Evolutionary conservation across 345 rosid species (phyloP).

Genomic region (Punica granatum): DNA sequence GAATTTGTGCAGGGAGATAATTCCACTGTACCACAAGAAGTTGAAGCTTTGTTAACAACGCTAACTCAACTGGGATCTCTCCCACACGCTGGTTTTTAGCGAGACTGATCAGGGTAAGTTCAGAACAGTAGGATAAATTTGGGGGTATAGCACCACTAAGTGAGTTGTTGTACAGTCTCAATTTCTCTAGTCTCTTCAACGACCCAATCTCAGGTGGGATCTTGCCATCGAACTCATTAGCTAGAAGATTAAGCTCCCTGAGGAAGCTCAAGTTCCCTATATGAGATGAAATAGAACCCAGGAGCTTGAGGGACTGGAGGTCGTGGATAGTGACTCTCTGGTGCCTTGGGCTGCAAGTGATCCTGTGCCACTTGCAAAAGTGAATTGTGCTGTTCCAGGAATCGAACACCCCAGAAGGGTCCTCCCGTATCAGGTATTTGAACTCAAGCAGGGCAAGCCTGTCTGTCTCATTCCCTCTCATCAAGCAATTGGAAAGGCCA

Average conservation of each 20-base stretch:
- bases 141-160: slow-evolving; percentile 15
- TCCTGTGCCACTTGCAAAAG: slow-evolving; percentile 3
- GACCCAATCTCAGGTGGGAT: slow-evolving; percentile 8
- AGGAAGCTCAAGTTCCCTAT: slow-evolving; percentile 9
- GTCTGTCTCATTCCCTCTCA: not conserved
- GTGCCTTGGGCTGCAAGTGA: not conserved
- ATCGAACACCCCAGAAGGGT: not conserved
- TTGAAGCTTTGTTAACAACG: slow-evolving; percentile 9
- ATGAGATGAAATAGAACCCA: slow-evolving; percentile 6
- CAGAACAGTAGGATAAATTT: slow-evolving; percentile 11
- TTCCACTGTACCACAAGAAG: not conserved
- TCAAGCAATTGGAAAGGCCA: not conserved
- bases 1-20: slow-evolving; percentile 20
- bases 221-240: not conserved
- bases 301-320: not conserved
- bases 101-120: rapidly evolving
- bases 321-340: not conserved
- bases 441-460: slow-evolving; percentile 1
- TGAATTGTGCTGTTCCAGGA: not conserved
- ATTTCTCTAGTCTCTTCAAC: slow-evolving; percentile 5
- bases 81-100: not conserved
- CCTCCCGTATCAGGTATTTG: not conserved
- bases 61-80: slow-evolving; percentile 18
- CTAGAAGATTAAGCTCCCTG: not conserved
- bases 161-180: not conserved